Conservation (phyloP, 2,329 filamentous ascomycete genomes). For the Colletotrichum destructivum region DNA sequence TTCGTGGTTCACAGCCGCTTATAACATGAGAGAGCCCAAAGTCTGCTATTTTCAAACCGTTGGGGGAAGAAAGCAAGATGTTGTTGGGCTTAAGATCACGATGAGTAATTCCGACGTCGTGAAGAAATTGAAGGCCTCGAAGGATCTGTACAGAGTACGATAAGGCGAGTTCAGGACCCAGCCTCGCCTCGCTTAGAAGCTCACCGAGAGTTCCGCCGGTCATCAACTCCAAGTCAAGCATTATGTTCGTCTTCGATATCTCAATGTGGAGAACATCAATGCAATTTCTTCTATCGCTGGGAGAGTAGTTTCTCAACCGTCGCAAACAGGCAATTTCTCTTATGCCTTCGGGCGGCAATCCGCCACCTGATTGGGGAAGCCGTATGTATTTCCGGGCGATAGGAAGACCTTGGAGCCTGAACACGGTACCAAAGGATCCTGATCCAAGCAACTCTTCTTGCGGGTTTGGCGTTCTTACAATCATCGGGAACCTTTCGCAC, state of each 20-base stretch:
- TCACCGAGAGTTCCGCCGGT: conserved; percentile 3
- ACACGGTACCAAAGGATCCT: conserved; percentile 4
- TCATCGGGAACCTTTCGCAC: too few relatives aligned
- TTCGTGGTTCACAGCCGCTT: too few relatives aligned
- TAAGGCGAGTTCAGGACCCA: neutral
- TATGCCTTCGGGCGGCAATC: neutral
- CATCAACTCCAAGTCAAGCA: neutral
- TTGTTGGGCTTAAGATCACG: too few relatives aligned
- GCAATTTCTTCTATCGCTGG: neutral
- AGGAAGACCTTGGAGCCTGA: neutral
- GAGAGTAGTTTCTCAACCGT: neutral
- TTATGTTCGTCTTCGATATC: conserved; percentile 5
- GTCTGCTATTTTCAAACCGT: too few relatives aligned
- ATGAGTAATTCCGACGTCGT: too few relatives aligned
- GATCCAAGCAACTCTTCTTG: neutral
- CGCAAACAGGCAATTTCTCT: neutral
- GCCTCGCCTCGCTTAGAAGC: neutral
- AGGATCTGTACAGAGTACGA: neutral
- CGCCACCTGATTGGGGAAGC: neutral
- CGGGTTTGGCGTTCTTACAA: neutral
- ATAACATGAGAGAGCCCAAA: too few relatives aligned
- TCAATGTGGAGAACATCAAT: neutral
- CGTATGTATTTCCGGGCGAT: conserved; percentile 7
- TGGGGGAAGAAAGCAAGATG: too few relatives aligned
- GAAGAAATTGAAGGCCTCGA: too few relatives aligned